Percentiles rank a stretch among this genome's conserved stretches.
Conservation (phyloP, 768 basidiomycete genomes). For the Boletus edulis region DNA sequence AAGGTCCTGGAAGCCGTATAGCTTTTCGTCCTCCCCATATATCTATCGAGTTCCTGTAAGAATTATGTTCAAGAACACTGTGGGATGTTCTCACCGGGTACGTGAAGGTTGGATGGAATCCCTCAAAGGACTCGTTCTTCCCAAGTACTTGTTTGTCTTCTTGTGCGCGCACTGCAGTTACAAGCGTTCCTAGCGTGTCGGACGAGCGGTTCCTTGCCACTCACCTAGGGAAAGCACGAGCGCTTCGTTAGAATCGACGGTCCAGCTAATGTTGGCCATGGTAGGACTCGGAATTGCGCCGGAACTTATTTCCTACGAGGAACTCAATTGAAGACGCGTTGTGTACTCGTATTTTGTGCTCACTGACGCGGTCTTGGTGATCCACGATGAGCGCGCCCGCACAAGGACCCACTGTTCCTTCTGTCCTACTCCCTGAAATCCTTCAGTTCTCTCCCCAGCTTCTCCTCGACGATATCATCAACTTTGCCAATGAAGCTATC, state of each 20-base stretch:
- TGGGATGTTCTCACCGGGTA: constrained; percentile 71
- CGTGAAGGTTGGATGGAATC: constrained; percentile 87
- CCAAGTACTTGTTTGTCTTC: constrained; percentile 59
- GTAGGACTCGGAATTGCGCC: background rate
- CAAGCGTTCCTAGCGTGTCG: background rate
- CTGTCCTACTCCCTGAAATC: constrained; percentile 43
- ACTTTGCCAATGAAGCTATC: constrained; percentile 77
- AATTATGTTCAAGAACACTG: background rate
- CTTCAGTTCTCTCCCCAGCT: constrained; percentile 84
- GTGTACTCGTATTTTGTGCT: constrained; percentile 23
- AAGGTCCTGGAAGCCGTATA: constrained; percentile 90
- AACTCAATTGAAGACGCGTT: constrained; percentile 20
- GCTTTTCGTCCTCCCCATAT: constrained; percentile 93
- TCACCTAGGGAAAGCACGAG: constrained; percentile 73
- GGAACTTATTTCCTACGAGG: no score
- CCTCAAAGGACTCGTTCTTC: constrained; percentile 56
- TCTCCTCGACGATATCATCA: constrained; percentile 83
- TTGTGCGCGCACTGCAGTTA: constrained; percentile 58
- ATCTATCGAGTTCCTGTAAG: constrained; percentile 49
- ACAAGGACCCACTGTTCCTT: constrained; percentile 28
- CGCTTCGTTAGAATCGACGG: constrained; percentile 75
- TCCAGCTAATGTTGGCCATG: constrained; percentile 55
- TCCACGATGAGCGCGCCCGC: constrained; percentile 25
- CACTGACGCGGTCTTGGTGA: background rate
- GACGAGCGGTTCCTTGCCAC: background rate